Base-by-base conservation (phyloP, 345 rosid genomes). In the Dipteronia sinensis region DNA sequence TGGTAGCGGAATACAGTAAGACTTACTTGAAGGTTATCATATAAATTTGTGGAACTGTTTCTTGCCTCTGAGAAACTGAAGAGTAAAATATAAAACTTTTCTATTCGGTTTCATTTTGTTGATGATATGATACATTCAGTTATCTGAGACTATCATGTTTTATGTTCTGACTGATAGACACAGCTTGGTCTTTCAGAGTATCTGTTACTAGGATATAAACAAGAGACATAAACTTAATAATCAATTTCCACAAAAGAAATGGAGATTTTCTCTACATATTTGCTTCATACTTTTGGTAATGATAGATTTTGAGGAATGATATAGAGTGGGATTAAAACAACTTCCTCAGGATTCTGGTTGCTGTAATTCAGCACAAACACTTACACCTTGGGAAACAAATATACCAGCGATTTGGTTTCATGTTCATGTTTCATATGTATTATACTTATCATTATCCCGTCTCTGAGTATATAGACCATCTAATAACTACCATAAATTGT, bases 1-100 rank as follows among this genome's bases (percentile, higher is more conserved):
- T 66, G 99, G 96, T 64, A 89, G 83, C 40, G 98, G 98, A 79
- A 93, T 95, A 76, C 99, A 95, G 99, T 95, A 93, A 89, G 98
- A 67, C 71, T 84, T 80, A 51, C 46, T 53, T 23, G 20, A 34
- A 63, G 27, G 42, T 74, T 83, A 34, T 68, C 56, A 11, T 65
- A 80, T 75, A 7, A 20, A n/a, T 9, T 7, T 1, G 22, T 55
- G 4, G 9, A 59, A n/a, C 64, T n/a, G 25, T 53, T 2, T 59
- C 10, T 59, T 59, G 23, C 25, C 64, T 8, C 23, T 59, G 64
- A 8, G 63, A 58, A 58, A n/a, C n/a, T 58, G 63, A 17, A 58
- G 22, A 58, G 63, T 58, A 20, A 1, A n/a, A 58, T 58, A 58
- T 58, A 17, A 15, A 20, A 51, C 56, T 51, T 51, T 51, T n/a